phyloP scores from a whole-genome alignment of 2,329 filamentous ascomycete genomes.

The Leptosphaerulina australis region DNA sequence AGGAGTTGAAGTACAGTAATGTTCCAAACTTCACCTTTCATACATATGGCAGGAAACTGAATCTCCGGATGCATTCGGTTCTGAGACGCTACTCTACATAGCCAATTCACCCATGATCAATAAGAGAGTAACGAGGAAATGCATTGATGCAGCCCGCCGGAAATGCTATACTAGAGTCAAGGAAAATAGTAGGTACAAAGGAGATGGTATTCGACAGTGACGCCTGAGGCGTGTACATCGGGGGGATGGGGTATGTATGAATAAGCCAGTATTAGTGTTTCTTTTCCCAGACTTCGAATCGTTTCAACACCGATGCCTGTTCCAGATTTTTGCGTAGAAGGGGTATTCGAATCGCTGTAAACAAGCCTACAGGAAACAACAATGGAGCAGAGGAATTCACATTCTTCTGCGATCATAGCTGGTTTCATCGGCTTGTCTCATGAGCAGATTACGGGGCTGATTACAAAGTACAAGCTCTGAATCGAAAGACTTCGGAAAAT shows the following conservation, averaged over 20 bases:
- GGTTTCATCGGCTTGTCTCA: constrained; percentile 21
- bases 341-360: constrained; percentile 16
- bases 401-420: background rate
- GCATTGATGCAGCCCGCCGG: constrained; percentile 35
- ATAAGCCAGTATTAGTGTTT: constrained; percentile 40
- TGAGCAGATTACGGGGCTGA: constrained; percentile 47
- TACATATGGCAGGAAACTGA: background rate
- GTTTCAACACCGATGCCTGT: constrained; percentile 20
- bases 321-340: constrained; percentile 19
- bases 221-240: constrained; percentile 16
- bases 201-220: constrained; percentile 37
- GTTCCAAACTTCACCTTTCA: background rate
- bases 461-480: constrained; percentile 48
- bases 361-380: constrained; percentile 1
- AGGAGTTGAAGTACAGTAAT: background rate
- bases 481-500: constrained; percentile 25
- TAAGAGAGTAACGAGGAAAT: constrained; percentile 18
- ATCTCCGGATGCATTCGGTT: constrained; percentile 7
- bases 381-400: background rate
- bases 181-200: constrained; percentile 37
- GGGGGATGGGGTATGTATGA: constrained; percentile 33
- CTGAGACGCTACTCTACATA: constrained; percentile 11
- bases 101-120: constrained; percentile 12
- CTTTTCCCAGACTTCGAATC: constrained; percentile 24
- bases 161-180: constrained; percentile 38